phyloP scores from a whole-genome alignment of 805 yeast species.

The Torulaspora delbrueckii region DNA sequence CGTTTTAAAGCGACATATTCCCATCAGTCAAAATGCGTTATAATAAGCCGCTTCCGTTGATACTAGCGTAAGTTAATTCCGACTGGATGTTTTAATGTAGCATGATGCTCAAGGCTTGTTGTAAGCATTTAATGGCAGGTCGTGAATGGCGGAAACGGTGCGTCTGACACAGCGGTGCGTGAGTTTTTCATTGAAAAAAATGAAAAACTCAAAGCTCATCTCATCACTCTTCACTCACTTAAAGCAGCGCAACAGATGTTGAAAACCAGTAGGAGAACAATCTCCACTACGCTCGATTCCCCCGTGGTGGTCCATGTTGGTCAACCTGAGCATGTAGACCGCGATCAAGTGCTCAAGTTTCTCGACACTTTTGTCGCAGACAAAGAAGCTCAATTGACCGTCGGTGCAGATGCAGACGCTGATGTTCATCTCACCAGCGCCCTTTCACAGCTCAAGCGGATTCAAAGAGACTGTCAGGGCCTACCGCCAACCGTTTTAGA shows the following conservation, averaged over 20 bases:
- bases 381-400: conserved; percentile 20
- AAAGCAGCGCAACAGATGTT: conserved; percentile 14
- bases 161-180: no score
- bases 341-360: conserved; percentile 27
- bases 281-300: conserved; percentile 24
- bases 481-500: conserved; percentile 52
- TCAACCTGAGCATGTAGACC: conserved; percentile 23
- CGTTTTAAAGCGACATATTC: no score
- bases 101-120: no score
- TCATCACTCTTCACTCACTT: not conserved
- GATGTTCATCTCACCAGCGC: conserved; percentile 31
- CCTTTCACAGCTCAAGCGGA: conserved; percentile 58
- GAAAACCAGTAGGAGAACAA: conserved; percentile 24
- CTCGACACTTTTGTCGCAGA: conserved; percentile 27
- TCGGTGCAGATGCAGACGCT: conserved; percentile 12
- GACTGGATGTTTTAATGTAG: no score
- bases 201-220: not conserved
- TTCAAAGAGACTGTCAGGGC: conserved; percentile 76
- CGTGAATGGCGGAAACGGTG: no score
- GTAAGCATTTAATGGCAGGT: no score
- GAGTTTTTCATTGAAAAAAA: no score
- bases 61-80: no score
- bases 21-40: no score
- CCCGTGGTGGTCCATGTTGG: conserved; percentile 30
- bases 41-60: no score